Base-by-base conservation (phyloP, 345 rosid genomes). In the Adansonia digitata region DNA sequence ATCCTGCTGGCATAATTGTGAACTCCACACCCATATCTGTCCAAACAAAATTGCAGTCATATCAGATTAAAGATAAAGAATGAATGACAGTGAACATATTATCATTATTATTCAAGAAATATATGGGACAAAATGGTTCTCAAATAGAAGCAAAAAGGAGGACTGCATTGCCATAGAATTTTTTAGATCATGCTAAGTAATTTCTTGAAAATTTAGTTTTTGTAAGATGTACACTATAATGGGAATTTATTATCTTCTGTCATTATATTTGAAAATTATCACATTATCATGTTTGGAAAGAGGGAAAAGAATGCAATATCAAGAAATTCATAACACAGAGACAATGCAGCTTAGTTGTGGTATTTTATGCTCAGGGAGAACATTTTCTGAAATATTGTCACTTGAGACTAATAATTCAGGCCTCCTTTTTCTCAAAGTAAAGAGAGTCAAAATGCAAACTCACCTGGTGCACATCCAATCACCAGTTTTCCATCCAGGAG, bases 1-100 rank as follows among this genome's bases (percentile, higher is more conserved):
- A 77, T 75, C 88, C 98, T 93, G 81, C 93, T 93, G 34, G 99
- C 98, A 67, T 89, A 95, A 82, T 95, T 95, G 77, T 95, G 97
- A 78, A 80, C 90, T 71, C 94, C 93, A 77, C 99, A 93, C n/a
- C 86, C 92, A 24, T 79, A 65, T 78, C 91, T 87, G 78, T 31
- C 46, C 51, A 70, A 24, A 45, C 65, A 72, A 60, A 31, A 53
- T 69, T 35, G 70, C 26, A 74, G 18, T 22, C 55, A 42, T 53
- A 57, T 68, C 45, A 26, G 48, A 57, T 20, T 8, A 22, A 46
- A 29, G 11, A 40, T 64, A 43, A 43, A 43, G 48, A 43, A 9
- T 11, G 3, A 31, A 31, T 31, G 34, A 31, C 34, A 31, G 34
- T 31, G 34, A 1, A 1, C 34, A 26, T 56, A 11, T 26, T n/a